Conservation (phyloP, 352 stramenopile genomes). For the Pythium vanterpoolii region DNA sequence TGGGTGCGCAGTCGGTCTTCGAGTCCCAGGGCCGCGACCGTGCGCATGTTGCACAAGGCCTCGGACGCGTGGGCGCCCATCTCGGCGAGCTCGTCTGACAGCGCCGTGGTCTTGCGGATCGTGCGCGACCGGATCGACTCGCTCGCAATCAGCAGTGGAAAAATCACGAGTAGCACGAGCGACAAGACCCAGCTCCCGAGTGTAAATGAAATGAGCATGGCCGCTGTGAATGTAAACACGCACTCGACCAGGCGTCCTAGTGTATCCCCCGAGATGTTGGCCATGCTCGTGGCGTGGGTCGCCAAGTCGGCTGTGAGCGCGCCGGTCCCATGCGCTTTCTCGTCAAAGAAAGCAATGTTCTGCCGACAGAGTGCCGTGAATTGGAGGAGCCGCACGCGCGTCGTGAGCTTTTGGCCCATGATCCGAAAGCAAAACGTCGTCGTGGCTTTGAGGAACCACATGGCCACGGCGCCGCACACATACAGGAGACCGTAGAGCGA, state of each 20-base stretch:
- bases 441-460: conserved; percentile 29
- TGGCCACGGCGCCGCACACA: conserved; percentile 24
- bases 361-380: conserved; percentile 39
- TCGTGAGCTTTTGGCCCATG: conserved; percentile 48
- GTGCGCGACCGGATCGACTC: background rate
- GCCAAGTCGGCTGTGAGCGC: conserved; percentile 38
- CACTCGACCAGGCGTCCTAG: conserved; percentile 1
- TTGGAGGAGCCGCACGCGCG: conserved; percentile 33
- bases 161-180: conserved; percentile 6
- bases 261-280: conserved; percentile 19
- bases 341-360: conserved; percentile 45
- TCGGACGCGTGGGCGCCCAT: conserved; percentile 28
- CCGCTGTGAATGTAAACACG: background rate
- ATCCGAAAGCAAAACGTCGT: conserved; percentile 41
- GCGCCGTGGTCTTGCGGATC: background rate
- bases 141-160: background rate
- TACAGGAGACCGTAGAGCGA: conserved; percentile 26
- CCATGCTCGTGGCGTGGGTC: conserved; percentile 36
- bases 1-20: conserved; percentile 16
- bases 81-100: conserved; percentile 19
- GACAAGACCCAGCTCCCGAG: conserved; percentile 2
- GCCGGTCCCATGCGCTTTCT: conserved; percentile 25
- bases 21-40: conserved; percentile 27
- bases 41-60: conserved; percentile 31
- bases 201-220: background rate